phyloP scores from a whole-genome alignment of 257 asterid species.

The Coffea eugenioides region DNA sequence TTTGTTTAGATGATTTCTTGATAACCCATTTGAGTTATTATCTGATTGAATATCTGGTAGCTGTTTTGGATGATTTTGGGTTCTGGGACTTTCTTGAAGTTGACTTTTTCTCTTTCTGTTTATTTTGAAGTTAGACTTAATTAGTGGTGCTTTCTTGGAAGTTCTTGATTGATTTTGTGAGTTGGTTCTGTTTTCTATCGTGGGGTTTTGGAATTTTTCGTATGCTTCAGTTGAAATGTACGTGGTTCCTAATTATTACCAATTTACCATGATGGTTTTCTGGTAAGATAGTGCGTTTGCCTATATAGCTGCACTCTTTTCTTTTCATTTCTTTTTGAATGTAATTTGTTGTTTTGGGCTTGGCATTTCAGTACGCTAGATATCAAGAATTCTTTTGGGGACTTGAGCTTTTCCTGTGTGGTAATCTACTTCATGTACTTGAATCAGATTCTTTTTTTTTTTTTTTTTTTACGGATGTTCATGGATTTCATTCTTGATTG shows the following conservation, averaged over 20 bases:
- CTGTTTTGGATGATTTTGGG: conserved; percentile 8
- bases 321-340: background rate
- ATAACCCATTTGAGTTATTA: background rate
- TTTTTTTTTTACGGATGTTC: background rate
- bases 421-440: background rate
- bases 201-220: background rate
- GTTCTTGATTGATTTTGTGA: conserved; percentile 3
- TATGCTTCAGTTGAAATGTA: background rate
- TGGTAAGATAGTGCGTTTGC: background rate
- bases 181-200: background rate
- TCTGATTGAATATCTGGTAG: background rate
- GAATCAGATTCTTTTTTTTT: background rate
- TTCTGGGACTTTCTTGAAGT: conserved; percentile 3
- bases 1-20: background rate
- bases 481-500: background rate
- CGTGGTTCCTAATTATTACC: background rate
- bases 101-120: background rate
- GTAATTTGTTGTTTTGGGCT: background rate
- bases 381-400: background rate
- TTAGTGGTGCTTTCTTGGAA: conserved; percentile 3
- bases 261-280: background rate
- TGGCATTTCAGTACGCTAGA: background rate
- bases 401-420: background rate
- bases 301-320: conserved; percentile 1
- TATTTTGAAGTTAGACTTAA: background rate